Conservation (phyloP, 2,329 filamentous ascomycete genomes). For the Paecilomyces variotii region DNA sequence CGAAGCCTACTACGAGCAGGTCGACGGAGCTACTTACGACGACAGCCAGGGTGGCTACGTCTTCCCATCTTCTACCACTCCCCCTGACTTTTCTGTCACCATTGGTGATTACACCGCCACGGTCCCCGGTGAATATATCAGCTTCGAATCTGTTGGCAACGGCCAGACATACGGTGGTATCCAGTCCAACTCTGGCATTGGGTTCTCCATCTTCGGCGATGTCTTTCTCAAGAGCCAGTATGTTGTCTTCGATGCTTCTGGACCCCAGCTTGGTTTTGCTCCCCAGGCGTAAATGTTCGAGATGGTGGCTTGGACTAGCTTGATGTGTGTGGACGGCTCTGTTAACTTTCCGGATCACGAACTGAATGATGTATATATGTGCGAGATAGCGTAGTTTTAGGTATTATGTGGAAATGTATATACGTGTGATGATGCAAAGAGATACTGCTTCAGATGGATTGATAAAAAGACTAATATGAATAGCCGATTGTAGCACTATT, state of each 20-base stretch:
- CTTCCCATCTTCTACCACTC: conserved; percentile 43
- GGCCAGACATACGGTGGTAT: conserved; percentile 60
- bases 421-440: neutral
- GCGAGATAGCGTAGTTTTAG: neutral
- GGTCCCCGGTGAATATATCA: conserved; percentile 50
- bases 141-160: conserved; percentile 35
- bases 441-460: neutral
- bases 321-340: neutral
- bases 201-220: conserved; percentile 65
- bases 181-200: conserved; percentile 53
- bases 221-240: conserved; percentile 72
- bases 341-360: neutral
- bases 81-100: conserved; percentile 48
- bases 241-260: conserved; percentile 58
- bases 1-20: conserved; percentile 51
- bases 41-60: conserved; percentile 45
- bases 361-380: neutral
- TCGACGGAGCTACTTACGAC: conserved; percentile 40
- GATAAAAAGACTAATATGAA: too few relatives aligned
- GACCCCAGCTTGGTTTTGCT: conserved; percentile 43
- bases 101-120: conserved; percentile 44
- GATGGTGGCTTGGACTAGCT: neutral
- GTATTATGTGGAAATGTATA: neutral
- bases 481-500: neutral
- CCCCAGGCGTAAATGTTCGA: conserved; percentile 19